A percentile compares a stretch with the other conserved stretches of the same genome.
Conservation (phyloP, 331 rosid genomes). For the Rosa hybrid region DNA sequence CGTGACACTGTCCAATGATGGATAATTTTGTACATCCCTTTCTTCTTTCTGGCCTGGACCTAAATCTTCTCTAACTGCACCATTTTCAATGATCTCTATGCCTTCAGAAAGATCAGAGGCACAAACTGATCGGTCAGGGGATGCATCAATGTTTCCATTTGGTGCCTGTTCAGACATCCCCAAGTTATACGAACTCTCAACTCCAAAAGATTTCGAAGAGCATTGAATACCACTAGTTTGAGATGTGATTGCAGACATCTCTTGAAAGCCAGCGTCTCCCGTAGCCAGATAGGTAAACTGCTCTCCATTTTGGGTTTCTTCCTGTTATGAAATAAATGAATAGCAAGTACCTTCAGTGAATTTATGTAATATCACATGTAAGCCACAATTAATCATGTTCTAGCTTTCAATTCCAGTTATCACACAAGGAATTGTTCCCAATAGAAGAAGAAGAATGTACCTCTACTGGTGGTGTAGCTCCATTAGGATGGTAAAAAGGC, state of each 20-base stretch:
- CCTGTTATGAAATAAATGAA: constrained; percentile 47
- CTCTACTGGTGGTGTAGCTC: constrained; percentile 51
- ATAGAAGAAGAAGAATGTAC: constrained; percentile 31
- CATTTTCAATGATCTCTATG: constrained; percentile 41
- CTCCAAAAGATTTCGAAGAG: constrained; percentile 42
- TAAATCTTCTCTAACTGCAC: constrained; percentile 36
- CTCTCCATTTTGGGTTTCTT: constrained; percentile 57
- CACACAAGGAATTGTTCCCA: background rate
- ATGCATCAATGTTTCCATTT: constrained; percentile 31
- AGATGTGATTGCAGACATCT: constrained; percentile 50
- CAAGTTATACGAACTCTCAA: constrained; percentile 33
- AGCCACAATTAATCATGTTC: background rate
- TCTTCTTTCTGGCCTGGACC: constrained; percentile 39
- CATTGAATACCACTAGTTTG: constrained; percentile 51
- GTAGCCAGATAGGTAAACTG: constrained; percentile 50
- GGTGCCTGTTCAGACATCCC: constrained; percentile 41
- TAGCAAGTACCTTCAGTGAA: constrained; percentile 21
- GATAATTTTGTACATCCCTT: constrained; percentile 23
- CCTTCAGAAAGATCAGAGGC: constrained; percentile 51
- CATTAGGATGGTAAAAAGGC: constrained; percentile 48
- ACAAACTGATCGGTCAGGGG: constrained; percentile 31
- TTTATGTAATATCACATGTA: background rate
- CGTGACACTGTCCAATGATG: constrained; percentile 30
- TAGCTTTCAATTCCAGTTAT: background rate
- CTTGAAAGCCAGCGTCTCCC: constrained; percentile 53